Percentiles rank a stretch among this genome's conserved stretches.
These are phyloP conservation scores for Colletotrichum plurivorum DNA, from an alignment of 2,329 filamentous ascomycete genomes.

Conservation along the genomic window DNA sequence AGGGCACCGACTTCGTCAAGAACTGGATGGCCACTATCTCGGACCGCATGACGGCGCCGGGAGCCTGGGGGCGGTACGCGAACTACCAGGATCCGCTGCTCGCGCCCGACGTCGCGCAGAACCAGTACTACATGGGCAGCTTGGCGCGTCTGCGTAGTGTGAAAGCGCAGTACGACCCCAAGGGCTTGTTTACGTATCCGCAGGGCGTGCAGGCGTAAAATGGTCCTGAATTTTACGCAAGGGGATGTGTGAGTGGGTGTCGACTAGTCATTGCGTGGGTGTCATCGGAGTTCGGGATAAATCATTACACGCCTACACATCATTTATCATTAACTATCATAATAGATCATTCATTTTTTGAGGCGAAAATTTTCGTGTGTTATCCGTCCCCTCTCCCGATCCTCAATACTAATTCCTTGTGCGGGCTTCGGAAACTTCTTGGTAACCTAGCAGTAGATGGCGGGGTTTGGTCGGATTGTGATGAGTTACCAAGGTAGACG, in stretches of 20 bases:
- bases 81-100: constrained; percentile 68
- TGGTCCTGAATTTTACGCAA: no score
- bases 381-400: constrained; percentile 1
- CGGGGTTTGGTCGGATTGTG: not conserved
- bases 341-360: not conserved
- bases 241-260: not conserved
- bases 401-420: constrained; percentile 7
- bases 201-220: constrained; percentile 42
- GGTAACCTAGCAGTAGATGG: no score
- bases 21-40: constrained; percentile 57
- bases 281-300: no score
- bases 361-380: not conserved
- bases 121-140: constrained; percentile 62
- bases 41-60: constrained; percentile 50
- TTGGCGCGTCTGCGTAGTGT: constrained; percentile 53
- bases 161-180: constrained; percentile 57
- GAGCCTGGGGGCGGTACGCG: constrained; percentile 63
- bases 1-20: constrained; percentile 51
- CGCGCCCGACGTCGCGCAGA: constrained; percentile 60
- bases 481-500: not conserved
- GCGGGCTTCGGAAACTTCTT: not conserved
- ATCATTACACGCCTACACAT: not conserved
- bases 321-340: not conserved
- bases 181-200: constrained; percentile 58
- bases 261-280: not conserved